Evolutionary conservation across 495 filamentous ascomycete species (phyloP), one percentile per base, ranked within the genome.

Genomic region (Pseudotulostoma volvatum): DNA sequence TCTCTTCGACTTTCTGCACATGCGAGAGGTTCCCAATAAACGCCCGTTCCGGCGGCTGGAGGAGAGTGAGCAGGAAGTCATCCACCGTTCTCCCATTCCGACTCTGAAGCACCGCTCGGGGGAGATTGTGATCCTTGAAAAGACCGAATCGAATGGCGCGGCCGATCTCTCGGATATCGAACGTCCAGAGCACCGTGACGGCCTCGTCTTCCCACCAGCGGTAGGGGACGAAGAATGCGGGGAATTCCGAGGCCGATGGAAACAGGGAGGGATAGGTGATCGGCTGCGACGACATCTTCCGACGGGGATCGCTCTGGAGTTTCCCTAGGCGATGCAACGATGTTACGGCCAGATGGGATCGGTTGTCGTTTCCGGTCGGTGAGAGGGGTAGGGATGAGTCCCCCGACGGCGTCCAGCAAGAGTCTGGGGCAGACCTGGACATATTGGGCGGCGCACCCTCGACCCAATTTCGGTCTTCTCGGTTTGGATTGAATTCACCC

Each of bases 181-280:
- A 66, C 2, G 57, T 56, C 60, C 60, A 66, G 17, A 66, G 49
- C 3, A 61, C 45, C 0, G 60, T 54, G 0, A 47, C 51, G 0
- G 60, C 58, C 34, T 66, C 60, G 31, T 63, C 62, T 37, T 64
- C 62, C 62, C 62, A 66, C 57, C 59, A 66, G 31, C 53, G 55
- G 34, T 59, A 64, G 0, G 45, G 15, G 3, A 50, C 33, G 15
- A 37, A 47, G 37, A 60, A 59, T 7, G 42, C 48, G 15, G 62
- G 59, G 7, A 57, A 42, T 37, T 66, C 62, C 1, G 47, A 30
- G 25, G 43, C 35, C 3, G 48, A 18, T 18, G 47, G 49, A 46
- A 64, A 66, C 3, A 64, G 36, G 28, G 50, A 46, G 13, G 47
- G 57, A 36, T 61, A 63, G 9, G 19, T 9, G 9, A 34, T n/a